Conservation (phyloP, 805 yeast genomes). For the Saccharomycopsis javanensis region DNA sequence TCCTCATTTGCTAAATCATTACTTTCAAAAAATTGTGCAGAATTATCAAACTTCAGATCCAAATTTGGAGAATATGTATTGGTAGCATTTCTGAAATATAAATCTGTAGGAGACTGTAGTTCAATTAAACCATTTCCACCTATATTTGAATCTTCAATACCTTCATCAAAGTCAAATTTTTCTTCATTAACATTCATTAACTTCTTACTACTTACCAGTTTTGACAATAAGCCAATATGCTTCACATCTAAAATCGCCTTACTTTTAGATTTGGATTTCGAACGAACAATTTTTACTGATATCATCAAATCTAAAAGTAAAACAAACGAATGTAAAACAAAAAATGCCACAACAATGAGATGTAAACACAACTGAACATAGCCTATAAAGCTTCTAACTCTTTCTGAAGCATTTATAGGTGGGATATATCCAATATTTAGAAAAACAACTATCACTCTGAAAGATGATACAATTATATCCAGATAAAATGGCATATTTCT, state of each 20-base stretch:
- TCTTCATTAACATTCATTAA: not conserved
- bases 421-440: conserved; percentile 37
- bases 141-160: not conserved
- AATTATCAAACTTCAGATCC: not conserved
- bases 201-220: not conserved
- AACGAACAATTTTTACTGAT: not conserved
- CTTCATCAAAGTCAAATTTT: not conserved
- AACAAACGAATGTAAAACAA: conserved; percentile 12
- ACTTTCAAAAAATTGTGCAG: not conserved
- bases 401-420: conserved; percentile 30
- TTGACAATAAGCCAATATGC: not conserved
- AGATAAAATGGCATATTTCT: conserved; percentile 25
- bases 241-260: not conserved
- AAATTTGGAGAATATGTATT: not conserved
- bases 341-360: conserved; percentile 20
- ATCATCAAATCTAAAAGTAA: conserved; percentile 9
- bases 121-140: not conserved
- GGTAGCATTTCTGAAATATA: not conserved
- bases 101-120: not conserved
- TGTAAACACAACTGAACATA: conserved; percentile 36
- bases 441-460: conserved; percentile 32
- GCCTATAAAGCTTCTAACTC: conserved; percentile 33
- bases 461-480: conserved; percentile 28
- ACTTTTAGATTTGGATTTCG: not conserved
- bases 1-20: not conserved